These are phyloP conservation scores for Cornus suecica DNA, from an alignment of 148 eudicot species.

Conservation along the genomic window DNA sequence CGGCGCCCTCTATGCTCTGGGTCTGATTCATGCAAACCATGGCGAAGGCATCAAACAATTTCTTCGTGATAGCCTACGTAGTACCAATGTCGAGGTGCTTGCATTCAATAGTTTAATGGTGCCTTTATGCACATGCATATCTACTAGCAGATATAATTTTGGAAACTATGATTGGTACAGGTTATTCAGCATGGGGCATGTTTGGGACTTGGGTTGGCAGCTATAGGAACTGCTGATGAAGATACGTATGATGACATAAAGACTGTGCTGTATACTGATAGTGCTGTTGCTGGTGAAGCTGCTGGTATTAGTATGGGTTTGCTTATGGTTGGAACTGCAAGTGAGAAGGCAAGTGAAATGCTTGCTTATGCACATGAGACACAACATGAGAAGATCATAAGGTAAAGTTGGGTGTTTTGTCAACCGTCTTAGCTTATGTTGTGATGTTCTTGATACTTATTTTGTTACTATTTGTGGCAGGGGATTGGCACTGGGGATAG, in stretches of 20 bases:
- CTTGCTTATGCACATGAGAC: conserved; percentile 98
- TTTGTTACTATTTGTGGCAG: conserved; percentile 29
- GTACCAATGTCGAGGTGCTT: conserved; percentile 83
- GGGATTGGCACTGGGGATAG: conserved; percentile 93
- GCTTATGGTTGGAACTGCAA: conserved; percentile 96
- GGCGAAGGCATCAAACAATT: conserved; percentile 96
- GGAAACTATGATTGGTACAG: conserved; percentile 41
- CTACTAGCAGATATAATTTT: background rate
- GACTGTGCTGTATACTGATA: conserved; percentile 82
- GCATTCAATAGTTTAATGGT: background rate
- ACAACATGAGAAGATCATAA: conserved; percentile 96
- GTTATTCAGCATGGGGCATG: conserved; percentile 99
- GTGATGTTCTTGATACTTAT: conserved; percentile 10
- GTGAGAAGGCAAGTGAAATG: conserved; percentile 98
- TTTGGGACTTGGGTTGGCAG: conserved; percentile 92
- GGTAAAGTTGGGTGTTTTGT: conserved; percentile 42
- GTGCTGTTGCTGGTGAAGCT: conserved; percentile 99
- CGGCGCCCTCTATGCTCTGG: conserved; percentile 94
- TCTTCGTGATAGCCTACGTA: conserved; percentile 84
- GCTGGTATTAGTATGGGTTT: conserved; percentile 97
- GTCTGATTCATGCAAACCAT: conserved; percentile 96
- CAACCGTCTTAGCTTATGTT: background rate
- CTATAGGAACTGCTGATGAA: conserved; percentile 96
- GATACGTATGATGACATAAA: conserved; percentile 87
- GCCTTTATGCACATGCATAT: background rate